A percentile compares a stretch with the other conserved stretches of the same genome.
Conservation (phyloP, 805 yeast species). For the Novakomyces olei region DNA sequence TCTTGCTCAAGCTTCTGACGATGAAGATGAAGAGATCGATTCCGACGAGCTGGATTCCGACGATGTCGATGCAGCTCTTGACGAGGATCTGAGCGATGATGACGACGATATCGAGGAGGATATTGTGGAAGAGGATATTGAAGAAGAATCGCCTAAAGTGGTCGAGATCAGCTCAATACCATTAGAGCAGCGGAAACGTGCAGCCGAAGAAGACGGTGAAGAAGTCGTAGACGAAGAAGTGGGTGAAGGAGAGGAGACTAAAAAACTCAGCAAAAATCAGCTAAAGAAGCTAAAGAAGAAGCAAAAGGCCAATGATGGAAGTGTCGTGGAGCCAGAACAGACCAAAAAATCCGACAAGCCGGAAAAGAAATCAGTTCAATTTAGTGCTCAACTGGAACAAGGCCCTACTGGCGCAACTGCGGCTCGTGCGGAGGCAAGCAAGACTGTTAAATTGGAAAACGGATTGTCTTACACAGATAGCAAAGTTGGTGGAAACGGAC, state of each 20-base stretch:
- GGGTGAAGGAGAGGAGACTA: conserved; percentile 5
- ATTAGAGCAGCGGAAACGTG: conserved; percentile 10
- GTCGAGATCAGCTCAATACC: conserved; percentile 7
- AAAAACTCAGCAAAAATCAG: conserved; percentile 4
- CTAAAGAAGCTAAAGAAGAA: conserved; percentile 12
- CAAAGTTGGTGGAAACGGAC: conserved; percentile 72
- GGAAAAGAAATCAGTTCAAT: conserved; percentile 52
- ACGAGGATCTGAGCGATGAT: conserved; percentile 11
- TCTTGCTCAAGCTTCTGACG: conserved; percentile 7
- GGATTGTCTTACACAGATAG: conserved; percentile 27
- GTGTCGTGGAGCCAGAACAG: conserved; percentile 10
- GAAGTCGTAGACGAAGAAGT: conserved; percentile 6
- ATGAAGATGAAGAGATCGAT: conserved; percentile 17
- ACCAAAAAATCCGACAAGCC: conserved; percentile 13
- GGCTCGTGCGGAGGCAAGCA: conserved; percentile 18
- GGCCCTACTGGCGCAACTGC: conserved; percentile 45
- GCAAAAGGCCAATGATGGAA: conserved; percentile 9
- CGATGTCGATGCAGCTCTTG: conserved; percentile 13
- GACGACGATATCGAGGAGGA: conserved; percentile 23
- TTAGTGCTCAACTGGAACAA: conserved; percentile 76
- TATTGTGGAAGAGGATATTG: conserved; percentile 15
- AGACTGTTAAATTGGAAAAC: conserved; percentile 10
- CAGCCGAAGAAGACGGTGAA: conserved; percentile 10
- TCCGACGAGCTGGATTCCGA: no score
- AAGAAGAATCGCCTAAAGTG: conserved; percentile 17